Evolutionary conservation across 495 filamentous ascomycete species (phyloP).

Genomic region (Penicillium paradoxum): DNA sequence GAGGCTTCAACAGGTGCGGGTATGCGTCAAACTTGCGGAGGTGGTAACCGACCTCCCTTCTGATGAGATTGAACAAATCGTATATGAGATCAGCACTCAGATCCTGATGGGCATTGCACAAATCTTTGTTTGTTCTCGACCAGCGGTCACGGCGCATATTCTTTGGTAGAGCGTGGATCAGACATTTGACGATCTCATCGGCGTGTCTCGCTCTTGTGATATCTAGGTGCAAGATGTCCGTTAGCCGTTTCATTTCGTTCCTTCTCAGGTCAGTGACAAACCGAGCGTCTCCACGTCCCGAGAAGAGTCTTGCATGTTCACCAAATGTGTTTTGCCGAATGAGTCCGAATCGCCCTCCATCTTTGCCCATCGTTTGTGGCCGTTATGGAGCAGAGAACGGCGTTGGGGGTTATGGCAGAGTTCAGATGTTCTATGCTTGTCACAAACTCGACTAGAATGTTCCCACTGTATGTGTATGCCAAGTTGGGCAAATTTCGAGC

Average conservation of each 20-base stretch:
- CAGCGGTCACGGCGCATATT: slow-evolving; percentile 1
- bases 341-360: neutral
- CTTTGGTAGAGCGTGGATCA: slow-evolving; percentile 18
- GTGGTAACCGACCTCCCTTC: slow-evolving; percentile 20
- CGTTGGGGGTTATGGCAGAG: neutral
- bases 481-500: neutral
- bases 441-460: neutral
- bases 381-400: neutral
- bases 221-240: slow-evolving; percentile 21
- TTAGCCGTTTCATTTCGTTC: slow-evolving; percentile 20
- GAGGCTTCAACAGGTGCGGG: slow-evolving; percentile 7
- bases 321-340: neutral
- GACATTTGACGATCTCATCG: slow-evolving; percentile 1
- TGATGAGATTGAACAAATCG: slow-evolving; percentile 19
- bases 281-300: slow-evolving; percentile 14
- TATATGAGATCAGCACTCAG: slow-evolving; percentile 23
- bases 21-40: slow-evolving; percentile 23
- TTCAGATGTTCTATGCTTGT: no score
- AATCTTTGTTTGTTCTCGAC: neutral
- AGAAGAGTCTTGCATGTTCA: neutral
- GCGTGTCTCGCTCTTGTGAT: neutral
- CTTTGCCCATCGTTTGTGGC: neutral
- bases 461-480: neutral
- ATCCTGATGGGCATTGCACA: slow-evolving; percentile 14
- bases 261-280: slow-evolving; percentile 17